Conservation (phyloP, 2,329 filamentous ascomycete genomes). For the Pyricularia grisea region DNA sequence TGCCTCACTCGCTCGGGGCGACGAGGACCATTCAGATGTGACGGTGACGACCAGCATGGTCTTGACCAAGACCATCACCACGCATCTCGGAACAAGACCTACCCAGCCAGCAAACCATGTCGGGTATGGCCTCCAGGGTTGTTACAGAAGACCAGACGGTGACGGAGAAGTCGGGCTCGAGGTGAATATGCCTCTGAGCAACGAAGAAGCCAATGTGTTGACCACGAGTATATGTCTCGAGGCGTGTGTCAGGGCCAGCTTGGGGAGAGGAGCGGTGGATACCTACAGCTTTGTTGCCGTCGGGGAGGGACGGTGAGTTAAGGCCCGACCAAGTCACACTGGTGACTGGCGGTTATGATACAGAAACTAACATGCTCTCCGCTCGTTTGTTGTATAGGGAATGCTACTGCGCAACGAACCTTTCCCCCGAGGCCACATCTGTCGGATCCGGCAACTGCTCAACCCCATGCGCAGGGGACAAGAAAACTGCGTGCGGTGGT, state of each 20-base stretch:
- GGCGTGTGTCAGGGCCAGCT: neutral
- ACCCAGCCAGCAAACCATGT: neutral
- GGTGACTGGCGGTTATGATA: neutral
- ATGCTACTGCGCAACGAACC: constrained; percentile 1
- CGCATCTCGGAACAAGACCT: neutral
- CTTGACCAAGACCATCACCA: neutral
- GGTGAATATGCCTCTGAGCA: neutral
- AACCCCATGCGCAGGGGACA: neutral
- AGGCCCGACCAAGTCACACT: neutral
- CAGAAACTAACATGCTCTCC: neutral
- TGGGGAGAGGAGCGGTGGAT: neutral
- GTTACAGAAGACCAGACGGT: neutral
- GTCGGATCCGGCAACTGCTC: neutral
- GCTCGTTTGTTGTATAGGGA: neutral
- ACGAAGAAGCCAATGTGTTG: neutral
- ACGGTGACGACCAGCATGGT: neutral
- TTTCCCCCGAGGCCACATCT: neutral
- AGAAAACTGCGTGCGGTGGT: neutral
- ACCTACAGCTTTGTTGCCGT: neutral
- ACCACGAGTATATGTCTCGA: neutral
- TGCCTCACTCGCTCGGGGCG: neutral
- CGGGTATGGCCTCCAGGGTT: constrained; percentile 2
- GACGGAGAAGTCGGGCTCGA: neutral
- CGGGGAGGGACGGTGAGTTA: constrained; percentile 1
- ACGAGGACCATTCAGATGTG: neutral